Evolutionary conservation across 257 asterid species (phyloP), one percentile per base, ranked within the genome.

Genomic region (Lithospermum erythrorhizon): DNA sequence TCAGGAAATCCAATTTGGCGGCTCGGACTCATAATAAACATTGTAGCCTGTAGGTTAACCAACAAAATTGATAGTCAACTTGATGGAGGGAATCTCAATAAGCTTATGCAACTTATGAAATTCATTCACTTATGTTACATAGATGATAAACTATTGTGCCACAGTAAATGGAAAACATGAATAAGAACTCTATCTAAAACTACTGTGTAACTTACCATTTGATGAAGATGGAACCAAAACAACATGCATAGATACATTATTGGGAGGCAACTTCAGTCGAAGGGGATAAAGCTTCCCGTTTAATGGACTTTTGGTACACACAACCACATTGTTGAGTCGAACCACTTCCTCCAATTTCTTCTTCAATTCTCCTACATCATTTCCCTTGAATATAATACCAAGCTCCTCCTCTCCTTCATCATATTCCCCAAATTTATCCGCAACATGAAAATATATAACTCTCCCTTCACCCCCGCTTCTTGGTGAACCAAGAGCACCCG

Each of bases 221-320:
- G 93, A 74, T 29, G 93, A 74, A 14, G 94, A 73, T 17, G 89
- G 96, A 61, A 84, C 71, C 13, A 93, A 73, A 41, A 89, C 61
- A 54, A 93, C 80, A 29, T 82, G 81, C 94, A 93, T 84, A 61
- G 76, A 70, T 13, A 87, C 65, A 18, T 86, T 86, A 64, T 89
- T 89, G 24, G 98, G 98, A 54, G 98, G 98, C 66, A 93, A 95
- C 75, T 84, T 93, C 68, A 93, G 79, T 29, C 85, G 94, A 21
- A 93, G 98, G 60, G 98, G 97, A 63, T 80, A 89, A 60, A 91
- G 90, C 64, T 88, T 86, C 61, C 95, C 95, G 54, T 91, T 82
- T 54, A 88, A 76, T 6, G 95, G 94, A 67, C 95, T 86, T 61
- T 74, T 62, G 0, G 89, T 81, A 70, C 97, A 86, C 37, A 91